Percentiles rank a stretch among this genome's conserved stretches.
Conservation (phyloP, 148 eudicot genomes). For the Fagopyrum tataricum region DNA sequence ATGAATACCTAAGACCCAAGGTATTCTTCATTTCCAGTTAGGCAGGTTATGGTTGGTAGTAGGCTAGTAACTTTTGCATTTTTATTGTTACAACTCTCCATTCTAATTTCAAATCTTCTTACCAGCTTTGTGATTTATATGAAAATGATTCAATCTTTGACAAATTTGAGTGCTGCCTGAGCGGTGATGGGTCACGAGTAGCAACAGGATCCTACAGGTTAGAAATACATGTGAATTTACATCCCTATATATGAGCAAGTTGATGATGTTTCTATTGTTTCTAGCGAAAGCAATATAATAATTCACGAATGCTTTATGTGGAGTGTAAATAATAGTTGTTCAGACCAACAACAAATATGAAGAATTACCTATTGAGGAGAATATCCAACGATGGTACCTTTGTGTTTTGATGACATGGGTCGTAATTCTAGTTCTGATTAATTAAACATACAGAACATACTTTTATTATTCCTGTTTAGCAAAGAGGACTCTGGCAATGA, state of each 20-base stretch:
- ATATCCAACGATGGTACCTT: not conserved
- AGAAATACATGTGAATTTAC: not conserved
- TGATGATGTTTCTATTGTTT: not conserved
- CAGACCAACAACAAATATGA: not conserved
- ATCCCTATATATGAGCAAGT: not conserved
- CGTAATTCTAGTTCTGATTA: not conserved
- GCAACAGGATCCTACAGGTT: conserved; percentile 43
- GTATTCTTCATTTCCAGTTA: conserved; percentile 14
- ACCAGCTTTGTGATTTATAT: conserved; percentile 37
- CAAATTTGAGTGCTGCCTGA: conserved; percentile 39
- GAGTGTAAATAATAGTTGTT: not conserved
- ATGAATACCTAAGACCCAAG: conserved; percentile 37
- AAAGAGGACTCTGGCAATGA: not conserved
- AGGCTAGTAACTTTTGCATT: not conserved
- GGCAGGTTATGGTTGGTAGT: not conserved
- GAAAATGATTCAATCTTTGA: conserved; percentile 41
- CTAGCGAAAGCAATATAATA: not conserved
- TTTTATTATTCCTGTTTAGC: not conserved
- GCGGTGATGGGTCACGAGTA: conserved; percentile 33
- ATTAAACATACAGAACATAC: not conserved
- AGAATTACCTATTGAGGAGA: not conserved
- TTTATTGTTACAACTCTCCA: not conserved
- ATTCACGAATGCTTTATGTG: not conserved
- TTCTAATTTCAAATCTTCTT: not conserved
- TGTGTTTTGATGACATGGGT: not conserved